Conservation (phyloP, 2,329 filamentous ascomycete genomes). For the Pseudogymnoascus sp. region DNA sequence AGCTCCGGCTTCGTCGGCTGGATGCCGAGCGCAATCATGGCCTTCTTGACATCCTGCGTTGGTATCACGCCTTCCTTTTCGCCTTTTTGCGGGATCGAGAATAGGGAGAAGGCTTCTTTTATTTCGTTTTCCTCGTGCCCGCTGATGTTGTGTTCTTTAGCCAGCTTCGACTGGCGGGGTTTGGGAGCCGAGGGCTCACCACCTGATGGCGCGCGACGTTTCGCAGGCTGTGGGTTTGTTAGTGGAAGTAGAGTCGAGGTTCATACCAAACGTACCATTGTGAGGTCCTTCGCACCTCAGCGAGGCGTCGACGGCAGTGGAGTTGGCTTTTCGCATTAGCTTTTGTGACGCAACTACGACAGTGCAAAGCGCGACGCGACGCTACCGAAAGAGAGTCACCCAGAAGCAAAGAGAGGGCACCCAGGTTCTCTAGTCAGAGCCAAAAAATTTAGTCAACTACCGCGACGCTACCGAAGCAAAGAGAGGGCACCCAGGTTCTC, state of each 20-base stretch:
- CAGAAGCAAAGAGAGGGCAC: not conserved
- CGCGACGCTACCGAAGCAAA: not conserved
- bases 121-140: constrained; percentile 84
- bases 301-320: not conserved
- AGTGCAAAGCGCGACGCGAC: not conserved
- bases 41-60: constrained; percentile 48
- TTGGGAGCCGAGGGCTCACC: constrained; percentile 24
- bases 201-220: constrained; percentile 20
- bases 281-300: not conserved
- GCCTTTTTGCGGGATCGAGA: constrained; percentile 56
- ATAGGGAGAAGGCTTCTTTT: constrained; percentile 79
- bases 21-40: constrained; percentile 64
- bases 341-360: not conserved
- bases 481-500: not conserved
- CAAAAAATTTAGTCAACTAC: no score
- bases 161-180: constrained; percentile 73
- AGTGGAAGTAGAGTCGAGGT: not conserved
- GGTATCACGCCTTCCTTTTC: constrained; percentile 66
- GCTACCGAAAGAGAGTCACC: not conserved
- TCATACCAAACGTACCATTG: not conserved
- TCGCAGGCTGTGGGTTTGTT: constrained; percentile 18
- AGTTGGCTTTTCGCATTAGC: constrained; percentile 1
- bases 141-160: constrained; percentile 81
- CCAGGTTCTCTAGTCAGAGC: not conserved
- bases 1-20: constrained; percentile 60